Conservation (phyloP, 768 basidiomycete species). For the Dioszegia hungarica region DNA sequence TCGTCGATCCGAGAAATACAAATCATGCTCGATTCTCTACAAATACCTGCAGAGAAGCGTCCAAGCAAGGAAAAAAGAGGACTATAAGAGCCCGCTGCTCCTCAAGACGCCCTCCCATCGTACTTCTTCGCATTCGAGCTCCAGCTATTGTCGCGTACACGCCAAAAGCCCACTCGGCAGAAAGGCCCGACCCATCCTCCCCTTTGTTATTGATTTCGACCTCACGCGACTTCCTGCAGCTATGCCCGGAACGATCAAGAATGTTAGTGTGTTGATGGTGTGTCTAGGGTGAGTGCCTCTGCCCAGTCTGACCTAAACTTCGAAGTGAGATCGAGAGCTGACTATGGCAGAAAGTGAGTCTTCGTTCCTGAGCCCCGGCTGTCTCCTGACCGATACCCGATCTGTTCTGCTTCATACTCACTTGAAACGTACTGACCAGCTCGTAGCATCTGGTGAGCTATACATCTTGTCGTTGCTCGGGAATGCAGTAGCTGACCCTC, state of each 20-base stretch:
- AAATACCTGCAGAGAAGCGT: neutral
- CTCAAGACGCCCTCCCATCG: no score
- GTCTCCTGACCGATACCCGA: neutral
- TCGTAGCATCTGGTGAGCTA: conserved; percentile 9
- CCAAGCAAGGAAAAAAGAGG: neutral
- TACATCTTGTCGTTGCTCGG: neutral
- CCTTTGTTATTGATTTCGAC: no score
- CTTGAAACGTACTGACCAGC: neutral
- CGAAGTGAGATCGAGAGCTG: neutral
- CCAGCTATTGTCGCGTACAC: no score
- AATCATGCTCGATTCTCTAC: neutral
- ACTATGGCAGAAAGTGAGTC: conserved; percentile 31
- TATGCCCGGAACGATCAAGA: neutral
- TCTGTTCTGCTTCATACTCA: neutral
- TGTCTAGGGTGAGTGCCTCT: conserved; percentile 39
- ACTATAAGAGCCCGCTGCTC: no score
- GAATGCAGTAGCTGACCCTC: neutral
- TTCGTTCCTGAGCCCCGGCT: no score
- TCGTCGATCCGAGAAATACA: neutral
- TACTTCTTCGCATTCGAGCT: no score
- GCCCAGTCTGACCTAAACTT: neutral
- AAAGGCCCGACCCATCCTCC: no score
- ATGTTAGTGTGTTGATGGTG: conserved; percentile 45
- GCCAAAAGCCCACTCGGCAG: no score
- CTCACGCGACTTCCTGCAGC: no score